A percentile compares a stretch with the other conserved stretches of the same genome.
Evolutionary conservation across 176 grass and related monocot genomes (phyloP).

Genomic region (Cymbopogon citratus): DNA sequence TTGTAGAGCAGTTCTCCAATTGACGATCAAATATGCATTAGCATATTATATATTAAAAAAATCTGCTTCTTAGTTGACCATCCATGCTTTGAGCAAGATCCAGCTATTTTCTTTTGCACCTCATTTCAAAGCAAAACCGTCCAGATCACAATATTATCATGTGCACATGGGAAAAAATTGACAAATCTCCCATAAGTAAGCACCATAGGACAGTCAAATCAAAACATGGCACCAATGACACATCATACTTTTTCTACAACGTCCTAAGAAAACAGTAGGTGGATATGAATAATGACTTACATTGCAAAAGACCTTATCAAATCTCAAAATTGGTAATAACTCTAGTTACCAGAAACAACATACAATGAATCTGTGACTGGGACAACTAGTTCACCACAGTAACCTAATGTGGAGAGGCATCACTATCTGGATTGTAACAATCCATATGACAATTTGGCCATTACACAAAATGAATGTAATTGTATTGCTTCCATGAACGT

Average conservation of each 20-base stretch:
- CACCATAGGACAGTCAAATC: neutral
- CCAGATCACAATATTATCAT: neutral
- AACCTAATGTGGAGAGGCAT: neutral
- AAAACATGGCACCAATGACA: neutral
- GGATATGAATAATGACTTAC: neutral
- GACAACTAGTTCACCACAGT: neutral
- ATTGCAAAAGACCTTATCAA: conserved; percentile 9
- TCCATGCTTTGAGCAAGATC: conserved; percentile 7
- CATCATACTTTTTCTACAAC: neutral
- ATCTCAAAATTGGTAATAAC: neutral
- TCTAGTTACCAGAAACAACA: neutral
- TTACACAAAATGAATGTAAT: conserved; percentile 7
- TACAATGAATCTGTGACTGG: neutral
- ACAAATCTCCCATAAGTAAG: neutral
- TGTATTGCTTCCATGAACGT: conserved; percentile 6
- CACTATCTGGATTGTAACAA: neutral
- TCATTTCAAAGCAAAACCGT: neutral
- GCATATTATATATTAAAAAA: neutral
- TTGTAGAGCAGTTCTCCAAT: neutral
- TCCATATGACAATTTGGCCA: neutral
- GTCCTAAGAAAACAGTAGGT: neutral
- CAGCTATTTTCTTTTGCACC: neutral
- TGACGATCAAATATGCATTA: conserved; percentile 7
- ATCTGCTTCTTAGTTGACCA: neutral
- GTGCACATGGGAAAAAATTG: neutral